Evolutionary conservation across 1,284 basidiomycete genomes (phyloP), one percentile per base, ranked within the genome.

Genomic region (Pseudozyma tsukubaensis): DNA sequence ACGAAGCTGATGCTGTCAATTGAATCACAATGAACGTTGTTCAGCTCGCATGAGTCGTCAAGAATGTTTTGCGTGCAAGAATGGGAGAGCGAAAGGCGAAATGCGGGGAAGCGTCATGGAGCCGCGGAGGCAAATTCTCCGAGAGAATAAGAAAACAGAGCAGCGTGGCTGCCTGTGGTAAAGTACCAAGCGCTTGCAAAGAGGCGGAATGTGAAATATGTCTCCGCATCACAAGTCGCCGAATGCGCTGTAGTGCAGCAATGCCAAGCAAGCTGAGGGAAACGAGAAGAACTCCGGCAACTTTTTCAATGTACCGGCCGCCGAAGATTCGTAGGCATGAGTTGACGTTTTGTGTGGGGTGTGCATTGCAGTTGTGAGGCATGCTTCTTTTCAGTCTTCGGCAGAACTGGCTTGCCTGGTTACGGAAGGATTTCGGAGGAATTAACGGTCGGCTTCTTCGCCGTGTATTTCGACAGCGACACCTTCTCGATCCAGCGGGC

Each of bases 391-490:
- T 29, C 24, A 29, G 24, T 29, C 3, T 48, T 57, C 45, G 57
- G 52, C 63, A 49, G 49, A 60, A 42, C 32, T 2, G 45, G 24
- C 24, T 37, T 16, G 16, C n/a, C 18, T n/a, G 34, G 24, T 13
- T 18, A 60, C 64, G 64, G 64, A 58, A 61, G 40, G 54, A 44
- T 61, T 29, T 67, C 64, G 64, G 64, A 57, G 58, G 61, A 32
- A 61, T 60, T 66, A 0, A 13, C 24, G 24, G 24, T 6, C 24
- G 24, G 24, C 24, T 29, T 29, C 24, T 29, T 29, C 24, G 24
- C 24, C 24, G 24, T 29, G 24, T 29, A 29, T 29, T 29, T 29
- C 24, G 24, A 29, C 24, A 29, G 3, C 6, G 24, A 29, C 24
- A 29, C 24, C 24, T 29, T 29, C 24, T 29, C 24, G 24, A 29